Evolutionary conservation across 2,329 filamentous ascomycete species (phyloP).

Genomic region (Penicillium sp.): DNA sequence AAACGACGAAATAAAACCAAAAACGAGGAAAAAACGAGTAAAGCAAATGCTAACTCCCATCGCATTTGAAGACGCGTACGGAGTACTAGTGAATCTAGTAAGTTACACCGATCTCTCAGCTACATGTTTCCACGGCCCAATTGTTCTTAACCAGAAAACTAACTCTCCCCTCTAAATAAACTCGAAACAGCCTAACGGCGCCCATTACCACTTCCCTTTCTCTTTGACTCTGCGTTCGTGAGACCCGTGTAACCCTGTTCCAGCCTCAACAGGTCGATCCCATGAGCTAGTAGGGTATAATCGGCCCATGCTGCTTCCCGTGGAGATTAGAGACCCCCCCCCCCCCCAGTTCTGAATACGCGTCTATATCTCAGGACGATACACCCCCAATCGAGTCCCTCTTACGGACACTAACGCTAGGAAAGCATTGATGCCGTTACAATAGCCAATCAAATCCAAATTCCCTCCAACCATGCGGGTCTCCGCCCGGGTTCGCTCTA

Average conservation of each 20-base stretch:
- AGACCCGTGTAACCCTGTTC: conserved; percentile 18
- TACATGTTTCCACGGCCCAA: conserved; percentile 24
- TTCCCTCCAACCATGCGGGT: conserved; percentile 16
- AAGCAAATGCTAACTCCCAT: too few relatives aligned
- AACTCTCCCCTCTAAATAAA: conserved; percentile 35
- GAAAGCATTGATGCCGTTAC: background rate
- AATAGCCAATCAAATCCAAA: conserved; percentile 8
- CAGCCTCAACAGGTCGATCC: conserved; percentile 9
- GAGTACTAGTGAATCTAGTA: conserved; percentile 1
- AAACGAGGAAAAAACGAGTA: background rate
- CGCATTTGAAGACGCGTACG: conserved; percentile 4
- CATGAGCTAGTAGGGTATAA: conserved; percentile 9
- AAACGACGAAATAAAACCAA: background rate
- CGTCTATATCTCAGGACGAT: background rate
- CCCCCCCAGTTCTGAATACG: background rate
- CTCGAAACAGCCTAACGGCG: conserved; percentile 44
- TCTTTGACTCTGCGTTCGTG: conserved; percentile 14
- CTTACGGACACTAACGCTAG: conserved; percentile 2
- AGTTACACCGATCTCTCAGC: conserved; percentile 18
- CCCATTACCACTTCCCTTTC: conserved; percentile 15
- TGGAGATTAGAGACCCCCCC: background rate
- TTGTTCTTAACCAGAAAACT: conserved; percentile 6
- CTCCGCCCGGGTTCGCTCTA: conserved; percentile 21
- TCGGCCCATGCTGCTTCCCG: conserved; percentile 10
- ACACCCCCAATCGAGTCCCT: background rate